These are phyloP conservation scores for Fusarium succisae DNA, from an alignment of 2,329 filamentous ascomycete species.

Conservation along the genomic window DNA sequence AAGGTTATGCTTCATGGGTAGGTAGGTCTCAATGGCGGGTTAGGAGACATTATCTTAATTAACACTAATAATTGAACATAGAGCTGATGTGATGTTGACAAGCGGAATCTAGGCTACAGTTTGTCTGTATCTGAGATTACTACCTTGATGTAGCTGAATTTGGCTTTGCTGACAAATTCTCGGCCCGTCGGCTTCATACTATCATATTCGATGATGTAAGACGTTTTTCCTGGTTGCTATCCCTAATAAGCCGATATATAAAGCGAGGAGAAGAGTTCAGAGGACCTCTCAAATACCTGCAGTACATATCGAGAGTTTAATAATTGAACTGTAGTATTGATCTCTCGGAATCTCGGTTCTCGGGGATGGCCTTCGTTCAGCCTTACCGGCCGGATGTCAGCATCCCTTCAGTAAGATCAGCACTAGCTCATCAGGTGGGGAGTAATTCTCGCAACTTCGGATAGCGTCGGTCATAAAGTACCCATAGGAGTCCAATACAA, in stretches of 20 bases:
- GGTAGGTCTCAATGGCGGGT: too few relatives aligned
- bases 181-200: background rate
- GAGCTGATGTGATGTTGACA: fast-evolving
- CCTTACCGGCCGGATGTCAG: background rate
- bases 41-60: fast-evolving
- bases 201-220: background rate
- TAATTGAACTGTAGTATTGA: fast-evolving
- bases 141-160: background rate
- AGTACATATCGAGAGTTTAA: fast-evolving
- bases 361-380: background rate
- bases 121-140: background rate
- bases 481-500: fast-evolving
- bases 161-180: background rate
- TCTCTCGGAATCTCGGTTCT: fast-evolving
- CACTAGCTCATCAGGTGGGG: background rate
- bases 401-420: background rate
- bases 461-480: fast-evolving
- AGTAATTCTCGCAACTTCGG: too few relatives aligned
- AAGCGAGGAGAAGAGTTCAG: too few relatives aligned
- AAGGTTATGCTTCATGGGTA: fast-evolving
- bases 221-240: fast-evolving
- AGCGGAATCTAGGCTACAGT: background rate
- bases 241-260: too few relatives aligned
- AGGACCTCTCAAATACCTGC: fast-evolving
- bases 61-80: fast-evolving